Evolutionary conservation across 768 basidiomycete genomes (phyloP), one percentile per base, ranked within the genome.

Genomic region (Tylopilus rubrobrunneus): DNA sequence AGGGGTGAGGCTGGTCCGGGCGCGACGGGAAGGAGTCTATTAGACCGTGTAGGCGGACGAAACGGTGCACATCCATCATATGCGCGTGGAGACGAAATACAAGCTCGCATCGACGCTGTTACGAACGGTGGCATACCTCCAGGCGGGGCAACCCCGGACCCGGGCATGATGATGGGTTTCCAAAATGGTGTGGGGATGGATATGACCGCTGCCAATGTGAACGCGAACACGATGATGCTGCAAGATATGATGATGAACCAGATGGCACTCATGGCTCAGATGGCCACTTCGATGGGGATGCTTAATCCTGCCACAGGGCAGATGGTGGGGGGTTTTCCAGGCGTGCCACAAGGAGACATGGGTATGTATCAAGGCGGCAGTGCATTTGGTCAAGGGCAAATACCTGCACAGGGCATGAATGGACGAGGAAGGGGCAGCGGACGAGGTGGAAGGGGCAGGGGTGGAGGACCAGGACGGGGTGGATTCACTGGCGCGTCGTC

Each of bases 241-340:
- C 92, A 93, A 70, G 92, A 92, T 67, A 86, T 94, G 80, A 85
- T 94, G 83, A 85, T 89, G 81, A 89, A 81, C 68, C 87, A 93
- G 67, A 91, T 92, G 88, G 87, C 90, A 27, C 78, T 95, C 64
- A 94, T 95, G 93, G 84, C 88, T 51, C 92, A 94, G 72, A 89
- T 96, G 85, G 89, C 89, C 40, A 78, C 84, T 29, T 85, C 83
- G 34, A 87, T 92, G 81, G 89, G 86, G 28, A 86, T 92, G 68
- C 77, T 89, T 59, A 83, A 81, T 61, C 81, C 85, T 12, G 65
- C 72, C 23, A 74, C 78, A 10, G 82, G 78, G 9, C 83, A 82
- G 63, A 82, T 81, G 59, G 74, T 78, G 71, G 76, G 73, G 45
- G 83, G 78, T 27, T 83, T 78, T 19, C 83, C 83, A 48, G 83